These are phyloP conservation scores for Colletotrichum sp. DNA, from an alignment of 2,329 filamentous ascomycete species.

Conservation along the genomic window DNA sequence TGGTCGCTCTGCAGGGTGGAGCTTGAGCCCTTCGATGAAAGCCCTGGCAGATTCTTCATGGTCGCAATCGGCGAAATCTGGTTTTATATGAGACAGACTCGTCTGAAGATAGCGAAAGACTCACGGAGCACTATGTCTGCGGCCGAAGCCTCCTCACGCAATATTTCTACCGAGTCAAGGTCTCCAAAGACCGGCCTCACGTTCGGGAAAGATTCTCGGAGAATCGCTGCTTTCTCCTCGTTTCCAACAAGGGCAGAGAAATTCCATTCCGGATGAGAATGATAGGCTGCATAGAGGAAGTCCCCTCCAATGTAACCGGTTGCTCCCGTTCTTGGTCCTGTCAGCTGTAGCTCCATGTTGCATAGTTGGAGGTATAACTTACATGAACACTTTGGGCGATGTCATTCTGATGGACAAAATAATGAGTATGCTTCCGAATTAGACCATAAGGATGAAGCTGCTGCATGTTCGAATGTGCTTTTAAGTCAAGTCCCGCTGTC, in stretches of 20 bases:
- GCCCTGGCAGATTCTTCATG: not conserved
- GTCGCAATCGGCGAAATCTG: not conserved
- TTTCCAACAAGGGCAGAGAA: not conserved
- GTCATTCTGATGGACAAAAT: too few species aligned
- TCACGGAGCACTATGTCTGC: not conserved
- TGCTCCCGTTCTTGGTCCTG: rapidly evolving
- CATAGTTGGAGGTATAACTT: not conserved
- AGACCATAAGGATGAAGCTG: too few species aligned
- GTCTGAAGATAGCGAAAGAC: too few species aligned
- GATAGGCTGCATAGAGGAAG: not conserved
- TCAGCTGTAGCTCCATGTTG: not conserved
- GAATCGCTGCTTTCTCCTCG: not conserved
- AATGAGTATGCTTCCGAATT: too few species aligned
- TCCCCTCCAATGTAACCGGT: not conserved
- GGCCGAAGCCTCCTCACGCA: rapidly evolving
- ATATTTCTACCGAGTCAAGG: rapidly evolving
- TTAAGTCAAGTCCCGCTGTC: too few species aligned
- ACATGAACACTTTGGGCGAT: not conserved
- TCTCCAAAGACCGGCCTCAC: rapidly evolving
- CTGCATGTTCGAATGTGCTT: too few species aligned
- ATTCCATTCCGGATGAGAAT: not conserved
- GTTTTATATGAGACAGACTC: rapidly evolving
- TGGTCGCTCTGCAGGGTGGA: not conserved
- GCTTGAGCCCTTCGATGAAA: not conserved
- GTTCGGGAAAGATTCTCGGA: not conserved